These are phyloP conservation scores for Claviceps digitariae DNA, from an alignment of 2,329 filamentous ascomycete genomes.

Conservation along the genomic window DNA sequence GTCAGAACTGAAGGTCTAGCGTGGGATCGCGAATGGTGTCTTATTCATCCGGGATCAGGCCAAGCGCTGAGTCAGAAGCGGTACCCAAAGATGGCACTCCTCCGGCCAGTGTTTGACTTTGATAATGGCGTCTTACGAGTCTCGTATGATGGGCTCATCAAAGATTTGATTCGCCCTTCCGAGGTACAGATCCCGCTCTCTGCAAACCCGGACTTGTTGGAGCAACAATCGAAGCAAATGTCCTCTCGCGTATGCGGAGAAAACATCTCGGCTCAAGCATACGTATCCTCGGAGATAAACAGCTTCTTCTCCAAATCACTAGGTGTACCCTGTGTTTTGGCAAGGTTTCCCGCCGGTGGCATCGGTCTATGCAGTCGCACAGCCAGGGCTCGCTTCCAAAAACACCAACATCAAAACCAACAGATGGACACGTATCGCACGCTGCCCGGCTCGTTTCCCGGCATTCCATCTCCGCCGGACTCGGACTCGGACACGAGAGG, in stretches of 20 bases:
- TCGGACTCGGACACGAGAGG: slow-evolving; percentile 35
- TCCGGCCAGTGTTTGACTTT: slow-evolving; percentile 65
- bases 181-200: slow-evolving; percentile 49
- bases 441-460: slow-evolving; percentile 41
- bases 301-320: slow-evolving; percentile 65
- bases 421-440: slow-evolving; percentile 10
- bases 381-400: slow-evolving; percentile 56
- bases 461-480: slow-evolving; percentile 40
- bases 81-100: slow-evolving; percentile 74
- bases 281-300: slow-evolving; percentile 51
- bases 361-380: slow-evolving; percentile 47
- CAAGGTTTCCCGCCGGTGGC: slow-evolving; percentile 63
- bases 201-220: slow-evolving; percentile 47
- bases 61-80: slow-evolving; percentile 79
- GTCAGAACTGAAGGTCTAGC: slow-evolving; percentile 69
- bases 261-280: slow-evolving; percentile 54
- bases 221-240: slow-evolving; percentile 24
- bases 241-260: slow-evolving; percentile 75
- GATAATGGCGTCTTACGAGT: slow-evolving; percentile 51
- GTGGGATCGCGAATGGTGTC: slow-evolving; percentile 95
- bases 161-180: not conserved
- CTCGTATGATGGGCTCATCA: slow-evolving; percentile 25
- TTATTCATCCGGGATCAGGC: slow-evolving; percentile 76
- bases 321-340: slow-evolving; percentile 68
- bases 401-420: slow-evolving; percentile 43